Evolutionary conservation across 1,139 yeast species (phyloP), one percentile per base, ranked within the genome.

Genomic region (Hyphopichia buzzinii): DNA sequence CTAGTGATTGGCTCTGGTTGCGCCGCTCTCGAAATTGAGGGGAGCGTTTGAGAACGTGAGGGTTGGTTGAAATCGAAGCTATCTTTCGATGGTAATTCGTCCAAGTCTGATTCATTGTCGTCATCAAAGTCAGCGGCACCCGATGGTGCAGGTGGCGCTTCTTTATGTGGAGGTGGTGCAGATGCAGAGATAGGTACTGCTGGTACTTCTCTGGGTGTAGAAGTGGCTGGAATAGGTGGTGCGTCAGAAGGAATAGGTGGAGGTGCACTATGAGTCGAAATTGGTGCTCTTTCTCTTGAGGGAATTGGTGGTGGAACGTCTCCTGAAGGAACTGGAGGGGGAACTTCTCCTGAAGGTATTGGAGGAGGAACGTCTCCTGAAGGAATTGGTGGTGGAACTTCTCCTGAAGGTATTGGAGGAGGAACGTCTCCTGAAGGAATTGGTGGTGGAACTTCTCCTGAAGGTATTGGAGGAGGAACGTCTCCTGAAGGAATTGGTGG

Each of bases 401-500:
- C n/a, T n/a, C n/a, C n/a, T n/a, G n/a, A n/a, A n/a, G n/a, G n/a
- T n/a, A n/a, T n/a, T n/a, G n/a, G n/a, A n/a, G n/a, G n/a, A n/a
- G n/a, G n/a, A n/a, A n/a, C n/a, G n/a, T n/a, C n/a, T 25, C 30
- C 40, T 12, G 47, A 39, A 22, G 49, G 44, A 5, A 39, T 25
- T n/a, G n/a, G n/a, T n/a, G n/a, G n/a, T n/a, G n/a, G n/a, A n/a
- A n/a, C n/a, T n/a, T n/a, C n/a, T n/a, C n/a, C n/a, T 26, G 52
- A 41, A 4, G 58, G 50, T 8, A 46, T 36, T 17, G 46, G 45
- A 22, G 55, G 50, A n/a, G n/a, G n/a, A n/a, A n/a, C n/a, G n/a
- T n/a, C n/a, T 25, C 30, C 40, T 12, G 47, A 39, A 22, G 49
- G 44, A 5, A 39, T 25, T n/a, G 43, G 34, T 26, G 49, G 44